A percentile compares a stretch with the other conserved stretches of the same genome.
Conservation (phyloP, 2,329 filamentous ascomycete species). For the Coniochaeta sp. region DNA sequence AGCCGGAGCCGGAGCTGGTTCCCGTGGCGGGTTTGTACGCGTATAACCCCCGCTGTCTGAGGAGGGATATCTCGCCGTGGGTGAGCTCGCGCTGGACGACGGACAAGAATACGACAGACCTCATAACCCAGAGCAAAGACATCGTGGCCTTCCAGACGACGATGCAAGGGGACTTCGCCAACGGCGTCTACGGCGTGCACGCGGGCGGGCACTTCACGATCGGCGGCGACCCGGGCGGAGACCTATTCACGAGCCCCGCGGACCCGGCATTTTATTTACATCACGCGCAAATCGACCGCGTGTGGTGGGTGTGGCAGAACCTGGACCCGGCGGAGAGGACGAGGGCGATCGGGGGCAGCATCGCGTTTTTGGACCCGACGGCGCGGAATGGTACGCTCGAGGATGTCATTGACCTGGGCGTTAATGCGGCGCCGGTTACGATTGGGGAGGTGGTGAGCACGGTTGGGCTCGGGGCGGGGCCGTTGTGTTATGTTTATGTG, state of each 20-base stretch:
- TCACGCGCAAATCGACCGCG: slow-evolving; percentile 13
- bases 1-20: slow-evolving; percentile 10
- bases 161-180: slow-evolving; percentile 29
- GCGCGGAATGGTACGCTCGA: slow-evolving; percentile 16
- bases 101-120: slow-evolving; percentile 25
- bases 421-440: slow-evolving; percentile 2
- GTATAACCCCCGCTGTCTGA: slow-evolving; percentile 35
- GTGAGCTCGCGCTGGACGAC: slow-evolving; percentile 21
- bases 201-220: slow-evolving; percentile 28
- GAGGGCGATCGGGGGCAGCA: slow-evolving; percentile 15
- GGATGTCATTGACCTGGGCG: slow-evolving; percentile 14
- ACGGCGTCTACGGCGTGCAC: slow-evolving; percentile 21
- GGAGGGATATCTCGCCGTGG: slow-evolving; percentile 30
- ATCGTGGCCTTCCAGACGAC: slow-evolving; percentile 32
- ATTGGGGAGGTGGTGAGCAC: neutral
- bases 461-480: slow-evolving; percentile 16
- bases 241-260: slow-evolving; percentile 11
- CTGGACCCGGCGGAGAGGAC: slow-evolving; percentile 12
- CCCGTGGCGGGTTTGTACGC: slow-evolving; percentile 18
- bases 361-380: slow-evolving; percentile 15
- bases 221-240: slow-evolving; percentile 16
- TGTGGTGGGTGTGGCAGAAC: slow-evolving; percentile 20
- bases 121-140: slow-evolving; percentile 25
- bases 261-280: slow-evolving; percentile 5
- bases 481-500: slow-evolving; percentile 5